phyloP scores from a whole-genome alignment of 768 basidiomycete genomes.

The Hydnum rufescens region DNA sequence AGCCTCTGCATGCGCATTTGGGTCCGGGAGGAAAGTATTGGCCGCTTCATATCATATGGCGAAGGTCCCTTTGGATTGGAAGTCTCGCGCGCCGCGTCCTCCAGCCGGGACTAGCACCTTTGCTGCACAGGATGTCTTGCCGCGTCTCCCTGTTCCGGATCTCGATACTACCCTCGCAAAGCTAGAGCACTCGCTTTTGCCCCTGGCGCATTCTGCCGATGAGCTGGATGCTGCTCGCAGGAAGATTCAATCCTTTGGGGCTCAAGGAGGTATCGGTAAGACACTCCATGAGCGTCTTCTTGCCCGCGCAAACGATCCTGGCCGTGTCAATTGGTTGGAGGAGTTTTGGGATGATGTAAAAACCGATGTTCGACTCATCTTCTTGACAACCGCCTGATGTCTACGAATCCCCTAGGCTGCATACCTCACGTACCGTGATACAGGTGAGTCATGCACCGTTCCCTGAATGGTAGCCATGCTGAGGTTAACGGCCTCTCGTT shows the following conservation, averaged over 20 bases:
- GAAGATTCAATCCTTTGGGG: constrained; percentile 53
- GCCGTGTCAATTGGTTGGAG: constrained; percentile 62
- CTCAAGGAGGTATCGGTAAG: constrained; percentile 18
- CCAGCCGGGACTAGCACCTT: constrained; percentile 38
- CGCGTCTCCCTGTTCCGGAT: constrained; percentile 54
- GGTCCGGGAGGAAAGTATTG: too few species aligned
- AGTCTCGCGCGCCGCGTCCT: constrained; percentile 42
- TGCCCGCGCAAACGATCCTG: constrained; percentile 26
- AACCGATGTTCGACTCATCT: neutral
- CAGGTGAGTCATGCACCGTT: constrained; percentile 23
- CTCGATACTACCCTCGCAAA: constrained; percentile 44
- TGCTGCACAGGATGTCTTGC: constrained; percentile 40
- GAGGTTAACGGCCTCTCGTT: constrained; percentile 13
- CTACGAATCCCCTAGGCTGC: constrained; percentile 18
- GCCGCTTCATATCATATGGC: neutral
- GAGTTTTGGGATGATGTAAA: constrained; percentile 77
- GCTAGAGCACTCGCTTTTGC: constrained; percentile 49
- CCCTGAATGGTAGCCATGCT: neutral
- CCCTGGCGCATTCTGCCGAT: constrained; percentile 43
- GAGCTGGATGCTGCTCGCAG: constrained; percentile 35
- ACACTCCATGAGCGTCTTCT: constrained; percentile 44
- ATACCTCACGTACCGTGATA: constrained; percentile 73
- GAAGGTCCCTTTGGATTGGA: constrained; percentile 32
- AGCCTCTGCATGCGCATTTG: too few species aligned
- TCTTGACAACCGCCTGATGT: neutral